A percentile compares a stretch with the other conserved stretches of the same genome.
Evolutionary conservation across 2,329 filamentous ascomycete genomes (phyloP).

Genomic region (Penicillium hesseltinei): DNA sequence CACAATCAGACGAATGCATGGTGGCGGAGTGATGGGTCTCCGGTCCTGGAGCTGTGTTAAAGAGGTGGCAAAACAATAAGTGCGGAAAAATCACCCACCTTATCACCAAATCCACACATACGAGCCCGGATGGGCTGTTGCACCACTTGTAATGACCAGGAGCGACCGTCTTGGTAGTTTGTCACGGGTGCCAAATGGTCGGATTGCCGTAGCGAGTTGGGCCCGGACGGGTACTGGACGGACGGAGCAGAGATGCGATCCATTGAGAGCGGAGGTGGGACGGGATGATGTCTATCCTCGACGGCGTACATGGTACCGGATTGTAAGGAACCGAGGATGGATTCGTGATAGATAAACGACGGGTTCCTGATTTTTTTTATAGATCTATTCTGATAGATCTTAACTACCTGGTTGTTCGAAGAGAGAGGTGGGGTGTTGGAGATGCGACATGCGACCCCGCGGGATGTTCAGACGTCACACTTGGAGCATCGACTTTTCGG

Average conservation of each 20-base stretch:
- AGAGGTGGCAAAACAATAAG: neutral
- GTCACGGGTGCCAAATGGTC: conserved; percentile 41
- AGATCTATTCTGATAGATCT: conserved; percentile 6
- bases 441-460: conserved; percentile 27
- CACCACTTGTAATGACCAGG: conserved; percentile 69
- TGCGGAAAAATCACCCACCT: conserved; percentile 55
- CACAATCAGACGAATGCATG: conserved; percentile 82
- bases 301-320: conserved; percentile 39
- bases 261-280: conserved; percentile 41
- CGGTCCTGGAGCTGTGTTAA: conserved; percentile 64
- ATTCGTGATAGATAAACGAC: conserved; percentile 11
- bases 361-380: conserved; percentile 8
- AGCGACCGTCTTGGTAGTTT: conserved; percentile 44
- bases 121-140: conserved; percentile 91
- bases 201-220: conserved; percentile 32
- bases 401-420: conserved; percentile 1
- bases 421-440: conserved; percentile 7
- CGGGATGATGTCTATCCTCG: conserved; percentile 38
- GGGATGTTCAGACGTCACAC: conserved; percentile 26
- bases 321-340: conserved; percentile 25
- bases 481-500: conserved; percentile 31
- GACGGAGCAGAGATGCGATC: conserved; percentile 40
- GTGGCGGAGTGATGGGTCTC: conserved; percentile 90
- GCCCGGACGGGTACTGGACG: conserved; percentile 37
- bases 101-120: conserved; percentile 99